Evolutionary conservation across 805 yeast genomes (phyloP).

Genomic region (Millerago galiae): DNA sequence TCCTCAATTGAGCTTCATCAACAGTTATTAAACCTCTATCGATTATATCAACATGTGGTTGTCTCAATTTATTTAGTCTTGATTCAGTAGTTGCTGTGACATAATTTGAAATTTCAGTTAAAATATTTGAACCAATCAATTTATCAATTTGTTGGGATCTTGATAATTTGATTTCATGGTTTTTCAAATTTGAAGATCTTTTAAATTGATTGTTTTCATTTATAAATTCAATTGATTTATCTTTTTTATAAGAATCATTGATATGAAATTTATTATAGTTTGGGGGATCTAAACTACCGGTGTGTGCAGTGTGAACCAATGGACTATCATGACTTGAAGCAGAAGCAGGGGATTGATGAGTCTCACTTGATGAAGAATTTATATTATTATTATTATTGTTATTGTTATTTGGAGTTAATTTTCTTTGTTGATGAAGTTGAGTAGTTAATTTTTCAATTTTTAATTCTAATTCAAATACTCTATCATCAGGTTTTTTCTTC

Average conservation of each 20-base stretch:
- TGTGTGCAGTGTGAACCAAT: constrained; percentile 1
- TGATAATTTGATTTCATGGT: constrained; percentile 5
- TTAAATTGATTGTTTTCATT: constrained; percentile 7
- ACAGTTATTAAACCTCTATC: constrained; percentile 48
- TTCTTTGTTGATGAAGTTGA: constrained; percentile 11
- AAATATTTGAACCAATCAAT: constrained; percentile 33
- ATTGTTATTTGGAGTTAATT: background rate
- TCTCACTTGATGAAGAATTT: constrained; percentile 2
- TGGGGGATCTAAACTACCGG: constrained; percentile 3
- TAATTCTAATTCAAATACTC: constrained; percentile 27
- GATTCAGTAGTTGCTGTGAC: constrained; percentile 40
- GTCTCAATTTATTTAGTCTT: constrained; percentile 16
- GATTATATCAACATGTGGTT: constrained; percentile 40
- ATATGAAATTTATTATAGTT: background rate
- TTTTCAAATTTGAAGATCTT: background rate
- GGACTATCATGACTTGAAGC: constrained; percentile 5
- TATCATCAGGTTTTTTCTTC: constrained; percentile 27
- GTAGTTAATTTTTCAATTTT: constrained; percentile 22
- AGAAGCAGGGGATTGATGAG: constrained; percentile 3
- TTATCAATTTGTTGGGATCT: constrained; percentile 32
- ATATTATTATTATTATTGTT: background rate
- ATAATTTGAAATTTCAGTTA: constrained; percentile 39
- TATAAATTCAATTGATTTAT: constrained; percentile 4
- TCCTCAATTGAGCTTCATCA: constrained; percentile 52
- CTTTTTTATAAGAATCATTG: background rate